A percentile compares a stretch with the other conserved stretches of the same genome.
Evolutionary conservation across 495 filamentous ascomycete species (phyloP).

Genomic region (Ramalina intermedia): DNA sequence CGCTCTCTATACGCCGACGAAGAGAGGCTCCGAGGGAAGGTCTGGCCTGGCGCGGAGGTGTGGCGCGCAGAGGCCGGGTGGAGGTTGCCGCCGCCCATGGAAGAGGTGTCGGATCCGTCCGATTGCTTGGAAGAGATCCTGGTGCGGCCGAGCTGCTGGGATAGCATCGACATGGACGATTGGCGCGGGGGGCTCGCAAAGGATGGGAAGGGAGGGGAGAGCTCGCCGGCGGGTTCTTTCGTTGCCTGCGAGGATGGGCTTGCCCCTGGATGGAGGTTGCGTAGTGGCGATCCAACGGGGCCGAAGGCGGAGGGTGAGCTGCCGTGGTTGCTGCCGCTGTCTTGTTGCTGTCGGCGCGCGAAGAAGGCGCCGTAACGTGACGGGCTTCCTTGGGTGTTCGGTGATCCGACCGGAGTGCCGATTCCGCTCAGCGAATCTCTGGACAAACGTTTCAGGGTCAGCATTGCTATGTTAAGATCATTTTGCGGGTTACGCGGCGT

Average conservation of each 20-base stretch:
- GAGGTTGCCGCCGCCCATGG: slow-evolving; percentile 19
- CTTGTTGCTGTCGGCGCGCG: slow-evolving; percentile 56
- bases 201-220: slow-evolving; percentile 47
- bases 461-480: too few species aligned
- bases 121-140: slow-evolving; percentile 23
- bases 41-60: slow-evolving; percentile 20
- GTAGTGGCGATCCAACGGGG: slow-evolving; percentile 85
- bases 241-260: slow-evolving; percentile 55
- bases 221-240: slow-evolving; percentile 34
- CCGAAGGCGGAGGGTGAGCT: slow-evolving; percentile 44
- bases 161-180: slow-evolving; percentile 51
- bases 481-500: too few species aligned
- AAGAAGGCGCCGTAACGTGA: slow-evolving; percentile 81
- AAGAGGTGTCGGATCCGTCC: slow-evolving; percentile 2
- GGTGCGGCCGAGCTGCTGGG: slow-evolving; percentile 51
- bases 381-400: slow-evolving; percentile 54
- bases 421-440: slow-evolving; percentile 41
- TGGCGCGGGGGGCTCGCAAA: slow-evolving; percentile 53
- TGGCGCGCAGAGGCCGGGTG: slow-evolving; percentile 31
- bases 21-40: slow-evolving; percentile 30
- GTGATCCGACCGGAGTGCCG: slow-evolving; percentile 62
- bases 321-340: slow-evolving; percentile 21
- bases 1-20: slow-evolving; percentile 41
- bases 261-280: slow-evolving; percentile 50
- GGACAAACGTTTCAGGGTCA: too few species aligned